Base-by-base conservation (phyloP, 164 flowering plant genomes). In the Chimonanthus salicifolius region DNA sequence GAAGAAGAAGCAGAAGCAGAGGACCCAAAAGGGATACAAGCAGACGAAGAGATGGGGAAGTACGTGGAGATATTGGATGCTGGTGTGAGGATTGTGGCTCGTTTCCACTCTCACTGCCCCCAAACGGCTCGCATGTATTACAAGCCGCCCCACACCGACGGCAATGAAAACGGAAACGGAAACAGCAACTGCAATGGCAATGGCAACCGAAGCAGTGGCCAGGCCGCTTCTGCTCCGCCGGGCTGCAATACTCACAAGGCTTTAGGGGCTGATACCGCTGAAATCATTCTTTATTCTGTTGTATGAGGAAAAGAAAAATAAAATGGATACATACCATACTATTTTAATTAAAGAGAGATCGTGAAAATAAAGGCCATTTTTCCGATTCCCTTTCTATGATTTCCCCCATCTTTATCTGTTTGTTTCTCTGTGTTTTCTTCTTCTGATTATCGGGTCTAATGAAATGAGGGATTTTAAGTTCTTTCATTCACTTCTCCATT, bases 71-170 rank as follows among this genome's bases (percentile, higher is more conserved):
- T 70, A n/a, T 54, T 70, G 45, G 58, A 70, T 33, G 9, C 33
- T 7, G 72, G 62, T 3, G 63, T 54, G 46, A 70, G 72, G 20
- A 70, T 70, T 18, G 72, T 45, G 18, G 62, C 62, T 48, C 72
- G 72, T 43, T 54, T 70, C 72, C 72, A 70, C 63, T 70, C 72
- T 63, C 72, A 70, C 46, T 70, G 72, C 49, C 72, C 72, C 3
- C 72, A 70, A 47, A 70, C 72, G 63, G 72, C 72, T 15, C 58
- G 72, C 18, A 70, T 70, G 72, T 70, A 70, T 48, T 70, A 70
- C 72, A 70, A 51, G 72, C 72, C 72, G n/a, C 72, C 72, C 33
- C 72, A 49, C 13, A 51, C 72, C 4, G 72, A 70, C 11, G 11
- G 21, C 33, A 33, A 33, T 33, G 33, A 33, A 33, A 33, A 33